Evolutionary conservation across 2,329 filamentous ascomycete species (phyloP).

Genomic region (Fusarium tuaranense): DNA sequence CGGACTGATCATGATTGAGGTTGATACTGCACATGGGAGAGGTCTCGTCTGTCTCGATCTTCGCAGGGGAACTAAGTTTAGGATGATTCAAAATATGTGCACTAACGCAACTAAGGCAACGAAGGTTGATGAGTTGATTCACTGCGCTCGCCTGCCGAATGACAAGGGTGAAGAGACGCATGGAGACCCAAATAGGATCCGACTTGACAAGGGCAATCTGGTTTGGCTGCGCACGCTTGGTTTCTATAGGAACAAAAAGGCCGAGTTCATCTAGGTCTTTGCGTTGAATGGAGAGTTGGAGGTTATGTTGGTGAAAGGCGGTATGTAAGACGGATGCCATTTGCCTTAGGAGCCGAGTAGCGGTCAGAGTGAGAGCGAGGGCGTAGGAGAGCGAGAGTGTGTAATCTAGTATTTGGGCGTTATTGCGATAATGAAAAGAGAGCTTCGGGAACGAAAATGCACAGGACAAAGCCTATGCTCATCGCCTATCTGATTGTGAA

Average conservation of each 20-base stretch:
- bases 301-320: too few relatives aligned
- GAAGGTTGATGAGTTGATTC: not conserved
- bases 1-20: not conserved
- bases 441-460: too few relatives aligned
- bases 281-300: too few relatives aligned
- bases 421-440: too few relatives aligned
- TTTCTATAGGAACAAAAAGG: not conserved
- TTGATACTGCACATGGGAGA: not conserved
- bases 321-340: too few relatives aligned
- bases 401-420: too few relatives aligned
- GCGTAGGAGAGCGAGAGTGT: too few relatives aligned
- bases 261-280: not conserved
- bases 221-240: not conserved
- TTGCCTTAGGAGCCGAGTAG: too few relatives aligned
- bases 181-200: not conserved
- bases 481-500: not conserved
- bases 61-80: not conserved
- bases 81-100: not conserved
- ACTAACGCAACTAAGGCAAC: too few relatives aligned
- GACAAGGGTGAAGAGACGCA: not conserved
- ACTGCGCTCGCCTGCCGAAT: not conserved
- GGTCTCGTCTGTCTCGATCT: not conserved
- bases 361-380: too few relatives aligned
- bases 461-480: too few relatives aligned
- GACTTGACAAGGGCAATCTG: not conserved